Conservation (phyloP, 2,329 filamentous ascomycete genomes). For the Tolypocladium capitatum region DNA sequence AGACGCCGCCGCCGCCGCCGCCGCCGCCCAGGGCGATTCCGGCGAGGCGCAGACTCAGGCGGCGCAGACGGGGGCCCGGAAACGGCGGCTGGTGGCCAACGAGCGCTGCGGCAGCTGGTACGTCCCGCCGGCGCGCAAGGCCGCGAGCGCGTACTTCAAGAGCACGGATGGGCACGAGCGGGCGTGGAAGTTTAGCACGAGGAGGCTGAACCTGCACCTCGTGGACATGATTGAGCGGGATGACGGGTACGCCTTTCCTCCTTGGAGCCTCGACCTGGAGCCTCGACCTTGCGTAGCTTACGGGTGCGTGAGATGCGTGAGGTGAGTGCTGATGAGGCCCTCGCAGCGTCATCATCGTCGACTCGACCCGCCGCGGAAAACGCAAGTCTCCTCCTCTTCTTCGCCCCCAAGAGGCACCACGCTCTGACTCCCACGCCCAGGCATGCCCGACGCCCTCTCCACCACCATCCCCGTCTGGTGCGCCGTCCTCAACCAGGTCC, state of each 20-base stretch:
- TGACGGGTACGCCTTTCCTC: slow-evolving; percentile 53
- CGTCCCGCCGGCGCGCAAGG: slow-evolving; percentile 51
- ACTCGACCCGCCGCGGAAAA: slow-evolving; percentile 87
- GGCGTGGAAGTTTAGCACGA: slow-evolving; percentile 79
- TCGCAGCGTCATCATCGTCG: slow-evolving; percentile 66
- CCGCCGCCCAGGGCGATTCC: not conserved
- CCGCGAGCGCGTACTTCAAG: slow-evolving; percentile 84
- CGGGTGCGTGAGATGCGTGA: not conserved
- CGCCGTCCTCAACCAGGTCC: slow-evolving; percentile 63
- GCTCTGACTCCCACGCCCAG: slow-evolving; percentile 24
- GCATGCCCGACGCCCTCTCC: slow-evolving; percentile 85
- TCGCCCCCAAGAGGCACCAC: not conserved
- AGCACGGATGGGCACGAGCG: slow-evolving; percentile 89
- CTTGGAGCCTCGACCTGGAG: no score
- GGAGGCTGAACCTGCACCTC: slow-evolving; percentile 75
- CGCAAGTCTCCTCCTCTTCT: slow-evolving; percentile 29
- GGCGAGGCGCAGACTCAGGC: not conserved
- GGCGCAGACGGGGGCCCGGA: not conserved
- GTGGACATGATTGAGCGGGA: slow-evolving; percentile 50
- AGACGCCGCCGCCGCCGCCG: not conserved
- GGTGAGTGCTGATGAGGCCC: not conserved
- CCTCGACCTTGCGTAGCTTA: no score
- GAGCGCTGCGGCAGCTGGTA: slow-evolving; percentile 97
- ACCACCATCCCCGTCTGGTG: slow-evolving; percentile 95
- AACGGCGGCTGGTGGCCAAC: slow-evolving; percentile 71